phyloP scores from a whole-genome alignment of 768 basidiomycete species.

The Mrakia frigida region DNA sequence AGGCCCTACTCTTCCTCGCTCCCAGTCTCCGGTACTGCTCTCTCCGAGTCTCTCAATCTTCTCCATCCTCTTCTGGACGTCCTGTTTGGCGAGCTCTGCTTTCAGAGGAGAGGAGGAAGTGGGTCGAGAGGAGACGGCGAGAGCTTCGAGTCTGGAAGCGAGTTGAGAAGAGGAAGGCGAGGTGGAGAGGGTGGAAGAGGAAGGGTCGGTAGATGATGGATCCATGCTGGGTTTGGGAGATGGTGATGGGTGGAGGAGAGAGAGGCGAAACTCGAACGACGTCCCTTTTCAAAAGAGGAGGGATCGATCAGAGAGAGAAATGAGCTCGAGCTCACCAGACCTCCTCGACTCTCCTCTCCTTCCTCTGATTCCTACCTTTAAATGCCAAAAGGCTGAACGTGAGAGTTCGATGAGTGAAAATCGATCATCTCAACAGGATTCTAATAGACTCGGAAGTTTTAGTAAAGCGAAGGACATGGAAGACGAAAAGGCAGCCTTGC shows the following conservation, averaged over 20 bases:
- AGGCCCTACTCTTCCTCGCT: conserved; percentile 25
- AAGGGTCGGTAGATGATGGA: neutral
- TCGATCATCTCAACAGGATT: no score
- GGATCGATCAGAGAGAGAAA: no score
- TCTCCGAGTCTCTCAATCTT: conserved; percentile 30
- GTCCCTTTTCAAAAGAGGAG: no score
- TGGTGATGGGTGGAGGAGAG: neutral
- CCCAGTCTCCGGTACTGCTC: conserved; percentile 27
- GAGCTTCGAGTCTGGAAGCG: conserved; percentile 25
- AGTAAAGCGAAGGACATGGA: no score
- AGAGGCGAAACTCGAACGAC: neutral
- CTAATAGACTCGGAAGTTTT: no score
- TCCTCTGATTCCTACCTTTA: no score
- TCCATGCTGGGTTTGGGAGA: neutral
- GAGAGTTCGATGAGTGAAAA: no score
- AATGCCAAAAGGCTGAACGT: no score
- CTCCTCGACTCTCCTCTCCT: no score
- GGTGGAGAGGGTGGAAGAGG: conserved; percentile 16
- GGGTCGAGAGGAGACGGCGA: conserved; percentile 24
- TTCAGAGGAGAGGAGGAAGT: conserved; percentile 14
- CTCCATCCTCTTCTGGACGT: conserved; percentile 29
- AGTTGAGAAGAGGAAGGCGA: conserved; percentile 28
- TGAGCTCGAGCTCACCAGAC: no score
- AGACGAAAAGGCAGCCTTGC: no score
- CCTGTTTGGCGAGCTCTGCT: conserved; percentile 23